These are phyloP conservation scores for Fusarium cicatricum DNA, from an alignment of 2,329 filamentous ascomycete species.

Conservation along the genomic window DNA sequence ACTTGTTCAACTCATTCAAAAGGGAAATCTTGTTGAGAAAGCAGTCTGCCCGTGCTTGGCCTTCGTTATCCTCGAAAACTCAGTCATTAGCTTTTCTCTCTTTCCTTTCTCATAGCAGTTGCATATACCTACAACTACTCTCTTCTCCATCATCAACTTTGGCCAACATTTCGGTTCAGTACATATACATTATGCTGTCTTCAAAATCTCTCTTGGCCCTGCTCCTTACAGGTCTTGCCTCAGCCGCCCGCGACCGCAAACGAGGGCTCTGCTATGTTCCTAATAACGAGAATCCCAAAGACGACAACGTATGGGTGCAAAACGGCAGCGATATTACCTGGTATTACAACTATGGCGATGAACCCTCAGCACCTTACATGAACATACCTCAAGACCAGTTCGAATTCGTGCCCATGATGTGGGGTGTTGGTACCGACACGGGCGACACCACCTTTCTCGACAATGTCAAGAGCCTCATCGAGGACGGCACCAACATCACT, in stretches of 20 bases:
- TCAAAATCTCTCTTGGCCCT: conserved; percentile 25
- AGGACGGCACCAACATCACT: conserved; percentile 63
- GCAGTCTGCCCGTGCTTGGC: not conserved
- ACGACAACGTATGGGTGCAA: conserved; percentile 72
- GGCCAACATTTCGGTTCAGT: not conserved
- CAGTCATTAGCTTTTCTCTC: not conserved
- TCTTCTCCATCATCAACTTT: not conserved
- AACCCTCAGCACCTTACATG: conserved; percentile 62
- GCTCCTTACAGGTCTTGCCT: conserved; percentile 35
- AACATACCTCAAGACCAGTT: conserved; percentile 62
- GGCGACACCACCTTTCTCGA: conserved; percentile 68
- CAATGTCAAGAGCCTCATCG: conserved; percentile 64
- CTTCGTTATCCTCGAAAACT: not conserved
- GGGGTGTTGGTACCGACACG: conserved; percentile 63
- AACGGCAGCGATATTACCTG: conserved; percentile 70
- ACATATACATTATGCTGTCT: conserved; percentile 12
- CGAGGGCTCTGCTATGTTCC: conserved; percentile 77
- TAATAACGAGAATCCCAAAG: conserved; percentile 60
- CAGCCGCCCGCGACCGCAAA: conserved; percentile 57
- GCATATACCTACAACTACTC: not conserved
- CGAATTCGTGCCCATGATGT: conserved; percentile 84
- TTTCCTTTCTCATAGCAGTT: not conserved
- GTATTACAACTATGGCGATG: conserved; percentile 82
- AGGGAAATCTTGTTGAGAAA: not conserved
- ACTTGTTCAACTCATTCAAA: not conserved